Evolutionary conservation across 495 filamentous ascomycete species (phyloP), one percentile per base, ranked within the genome.

Genomic region (Trichoderma orchidacearum): DNA sequence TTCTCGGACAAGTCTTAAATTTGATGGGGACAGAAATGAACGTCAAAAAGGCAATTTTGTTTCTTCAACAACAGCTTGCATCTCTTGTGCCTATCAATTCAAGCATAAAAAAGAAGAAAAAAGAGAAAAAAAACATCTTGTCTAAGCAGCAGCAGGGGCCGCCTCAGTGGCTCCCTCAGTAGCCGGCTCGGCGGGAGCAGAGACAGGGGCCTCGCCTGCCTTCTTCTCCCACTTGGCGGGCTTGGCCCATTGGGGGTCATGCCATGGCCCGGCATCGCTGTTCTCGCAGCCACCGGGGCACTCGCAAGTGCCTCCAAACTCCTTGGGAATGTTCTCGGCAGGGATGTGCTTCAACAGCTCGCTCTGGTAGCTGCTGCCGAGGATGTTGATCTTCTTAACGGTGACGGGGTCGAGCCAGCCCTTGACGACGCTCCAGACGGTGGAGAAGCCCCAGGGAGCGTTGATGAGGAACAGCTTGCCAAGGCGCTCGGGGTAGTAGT

Each of bases 401-500:
- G 93, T 98, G 63, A 97, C 89, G 53, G 93, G 93, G 75, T 98
- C 93, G 52, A 98, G 76, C 79, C 94, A 96, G 23, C 79, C 77
- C 77, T 94, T 95, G 67, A 98, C 78, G 53, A 94, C 76, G 66
- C 70, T 81, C 77, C 93, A 98, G 53, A 86, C 87, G 60, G 73
- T 73, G 61, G 83, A 82, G 78, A 95, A 96, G 27, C 89, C 89
- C 89, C 90, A 96, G 30, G 90, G 92, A 17, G 92, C 88, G 75
- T 98, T 98, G 82, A 97, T 96, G 56, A 98, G 72, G 75, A 95
- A 97, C 59, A 97, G 75, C 64, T 86, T 86, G 58, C 79, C 79
- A 23, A 96, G 75, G 55, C 89, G 86, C 75, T 98, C 93, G 18
- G 93, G 93, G 76, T 98, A 98, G 83, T 98, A 96, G 80, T 96